Evolutionary conservation across 2,329 filamentous ascomycete species (phyloP), one percentile per base, ranked within the genome.

Genomic region (Lasiodiplodia sp.): DNA sequence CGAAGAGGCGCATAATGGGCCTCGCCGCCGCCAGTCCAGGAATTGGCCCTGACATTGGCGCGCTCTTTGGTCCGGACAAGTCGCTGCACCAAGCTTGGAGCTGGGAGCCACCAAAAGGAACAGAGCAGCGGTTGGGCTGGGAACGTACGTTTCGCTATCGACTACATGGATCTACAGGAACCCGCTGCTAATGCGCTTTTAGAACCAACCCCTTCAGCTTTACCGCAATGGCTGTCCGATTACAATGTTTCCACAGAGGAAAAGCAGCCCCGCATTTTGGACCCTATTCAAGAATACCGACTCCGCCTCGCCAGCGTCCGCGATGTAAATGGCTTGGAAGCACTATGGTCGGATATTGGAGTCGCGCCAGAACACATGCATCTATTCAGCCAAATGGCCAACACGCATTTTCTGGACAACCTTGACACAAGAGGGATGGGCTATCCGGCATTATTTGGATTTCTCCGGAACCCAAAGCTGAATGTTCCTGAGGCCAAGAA

Each of bases 1-100:
- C 86, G 2, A 88, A 83, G 76, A 82, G 88, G 67, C 82, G 84
- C 66, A 88, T 89, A 79, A 86, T 82, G 65, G 82, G 80, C 21
- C 73, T 85, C 12, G 82, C 83, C 40, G 76, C 79, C 11, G 51
- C 28, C 18, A 38, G 62, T 18, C 49, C 66, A 38, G 44, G 21
- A 40, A 37, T 31, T 53, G 66, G 55, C 7, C 66, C 56, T 25
- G 57, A 56, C 44, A 53, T 53, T 25, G 66, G 66, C n/a, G 66
- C 49, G 6, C n/a, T 68, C 47, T 68, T 68, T 37, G 66, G 66
- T 34, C 10, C 49, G 37, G 66, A 66, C 16, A 55, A 52, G 34
- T 34, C 44, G 37, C 10, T 14, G 5, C 23, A 60, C 16, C 55
- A 67, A 16, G 25, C 56, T 14, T 68, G 66, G 66, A 58, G 6